phyloP scores from a whole-genome alignment of 2,329 filamentous ascomycete species.

The Monosporascus sp. region DNA sequence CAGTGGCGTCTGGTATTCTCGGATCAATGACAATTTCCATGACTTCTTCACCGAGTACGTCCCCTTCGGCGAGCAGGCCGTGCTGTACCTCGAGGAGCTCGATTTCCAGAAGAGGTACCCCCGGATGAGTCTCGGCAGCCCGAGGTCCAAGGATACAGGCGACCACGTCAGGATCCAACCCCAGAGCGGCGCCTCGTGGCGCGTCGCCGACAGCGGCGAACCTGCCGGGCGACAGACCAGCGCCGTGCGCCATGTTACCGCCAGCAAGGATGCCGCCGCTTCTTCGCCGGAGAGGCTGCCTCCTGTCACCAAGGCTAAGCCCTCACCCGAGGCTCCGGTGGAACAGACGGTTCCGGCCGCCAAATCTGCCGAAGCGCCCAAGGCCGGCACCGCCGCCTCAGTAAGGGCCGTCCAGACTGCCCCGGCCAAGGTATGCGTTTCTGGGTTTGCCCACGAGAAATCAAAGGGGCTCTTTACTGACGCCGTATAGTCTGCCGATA shows the following conservation, averaged over 20 bases:
- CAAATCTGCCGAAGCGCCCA: slow-evolving; percentile 26
- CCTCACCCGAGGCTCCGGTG: slow-evolving; percentile 14
- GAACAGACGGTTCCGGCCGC: slow-evolving; percentile 25
- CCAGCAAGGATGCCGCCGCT: slow-evolving; percentile 23
- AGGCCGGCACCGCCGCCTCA: slow-evolving; percentile 14
- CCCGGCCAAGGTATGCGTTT: neutral
- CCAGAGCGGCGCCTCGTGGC: slow-evolving; percentile 77
- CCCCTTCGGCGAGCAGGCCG: slow-evolving; percentile 88
- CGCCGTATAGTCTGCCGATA: slow-evolving; percentile 10
- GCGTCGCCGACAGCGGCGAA: slow-evolving; percentile 26
- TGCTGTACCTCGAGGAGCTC: slow-evolving; percentile 91
- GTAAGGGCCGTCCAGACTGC: neutral
- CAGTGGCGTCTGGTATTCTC: slow-evolving; percentile 86
- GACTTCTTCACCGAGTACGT: slow-evolving; percentile 98
- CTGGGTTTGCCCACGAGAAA: too few species aligned
- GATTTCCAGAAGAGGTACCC: slow-evolving; percentile 86
- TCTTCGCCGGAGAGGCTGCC: slow-evolving; percentile 15
- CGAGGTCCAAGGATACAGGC: slow-evolving; percentile 55
- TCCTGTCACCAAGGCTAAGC: slow-evolving; percentile 19
- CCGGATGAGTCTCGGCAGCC: slow-evolving; percentile 38
- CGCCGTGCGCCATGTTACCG: slow-evolving; percentile 18
- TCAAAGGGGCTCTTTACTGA: neutral
- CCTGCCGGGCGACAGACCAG: slow-evolving; percentile 23
- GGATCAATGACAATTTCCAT: slow-evolving; percentile 95
- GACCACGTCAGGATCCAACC: slow-evolving; percentile 77